Evolutionary conservation across 108 stramenopile genomes (phyloP).

Genomic region (Fragilariopsis cylindrus): DNA sequence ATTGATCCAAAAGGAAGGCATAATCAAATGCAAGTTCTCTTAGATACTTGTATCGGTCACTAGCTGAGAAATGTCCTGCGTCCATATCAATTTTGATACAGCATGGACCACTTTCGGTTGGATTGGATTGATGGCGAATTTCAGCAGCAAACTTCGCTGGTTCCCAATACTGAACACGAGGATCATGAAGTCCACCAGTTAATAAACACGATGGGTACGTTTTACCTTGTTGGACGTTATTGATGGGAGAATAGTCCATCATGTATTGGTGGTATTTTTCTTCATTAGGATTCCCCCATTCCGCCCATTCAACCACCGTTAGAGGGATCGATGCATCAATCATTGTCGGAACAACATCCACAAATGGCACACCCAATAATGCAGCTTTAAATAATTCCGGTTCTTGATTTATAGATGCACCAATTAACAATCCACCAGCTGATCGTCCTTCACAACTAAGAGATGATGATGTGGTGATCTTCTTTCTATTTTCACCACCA

Average conservation of each 20-base stretch:
- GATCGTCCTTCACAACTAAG: slow-evolving; percentile 69
- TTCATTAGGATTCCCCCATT: slow-evolving; percentile 94
- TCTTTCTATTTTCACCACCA: slow-evolving; percentile 1
- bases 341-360: slow-evolving; percentile 86
- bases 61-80: slow-evolving; percentile 92
- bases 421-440: slow-evolving; percentile 74
- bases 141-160: slow-evolving; percentile 67
- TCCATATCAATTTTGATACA: slow-evolving; percentile 83
- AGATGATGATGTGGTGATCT: slow-evolving; percentile 39
- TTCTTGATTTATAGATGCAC: slow-evolving; percentile 65
- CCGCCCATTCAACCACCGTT: slow-evolving; percentile 75
- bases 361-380: slow-evolving; percentile 94
- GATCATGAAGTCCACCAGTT: slow-evolving; percentile 92
- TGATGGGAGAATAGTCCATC: slow-evolving; percentile 85
- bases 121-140: slow-evolving; percentile 39
- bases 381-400: slow-evolving; percentile 88
- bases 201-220: slow-evolving; percentile 87
- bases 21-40: slow-evolving; percentile 88
- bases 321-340: slow-evolving; percentile 86
- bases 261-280: slow-evolving; percentile 69
- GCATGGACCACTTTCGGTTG: slow-evolving; percentile 44
- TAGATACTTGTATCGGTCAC: slow-evolving; percentile 93
- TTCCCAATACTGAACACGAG: slow-evolving; percentile 86
- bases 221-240: slow-evolving; percentile 76
- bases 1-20: slow-evolving; percentile 84